Conservation (phyloP, 805 yeast genomes). For the Zygotorulaspora chibaensis region DNA sequence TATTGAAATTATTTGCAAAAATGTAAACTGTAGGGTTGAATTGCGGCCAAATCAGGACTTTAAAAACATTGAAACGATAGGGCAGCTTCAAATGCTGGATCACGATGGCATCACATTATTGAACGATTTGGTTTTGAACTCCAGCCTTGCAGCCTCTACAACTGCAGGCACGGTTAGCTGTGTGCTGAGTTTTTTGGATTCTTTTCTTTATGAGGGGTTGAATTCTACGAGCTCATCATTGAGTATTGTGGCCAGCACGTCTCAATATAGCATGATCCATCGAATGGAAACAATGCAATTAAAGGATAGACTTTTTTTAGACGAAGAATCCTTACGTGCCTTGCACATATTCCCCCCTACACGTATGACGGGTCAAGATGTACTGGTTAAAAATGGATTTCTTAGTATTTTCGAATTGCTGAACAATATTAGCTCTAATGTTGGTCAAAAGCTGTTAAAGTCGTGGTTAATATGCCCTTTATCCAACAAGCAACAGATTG, state of each 20-base stretch:
- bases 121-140: constrained; percentile 6
- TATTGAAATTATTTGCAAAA: constrained; percentile 9
- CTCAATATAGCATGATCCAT: not conserved
- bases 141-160: constrained; percentile 1
- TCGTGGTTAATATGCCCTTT: constrained; percentile 38
- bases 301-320: constrained; percentile 22
- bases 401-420: constrained; percentile 19
- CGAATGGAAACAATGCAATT: constrained; percentile 6
- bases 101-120: constrained; percentile 3
- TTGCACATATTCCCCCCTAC: constrained; percentile 23
- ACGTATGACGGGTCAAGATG: constrained; percentile 13
- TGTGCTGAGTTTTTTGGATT: constrained; percentile 3
- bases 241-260: not conserved
- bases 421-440: constrained; percentile 27
- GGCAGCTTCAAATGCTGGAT: not conserved
- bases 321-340: constrained; percentile 24
- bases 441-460: constrained; percentile 32
- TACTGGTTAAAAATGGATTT: constrained; percentile 15
- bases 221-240: not conserved
- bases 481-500: constrained; percentile 25
- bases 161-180: constrained; percentile 14
- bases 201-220: not conserved
- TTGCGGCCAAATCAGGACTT: constrained; percentile 13
- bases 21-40: constrained; percentile 11
- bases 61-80: constrained; percentile 2